Percentiles rank a stretch among this genome's conserved stretches.
Conservation (phyloP, 2,329 filamentous ascomycete genomes). For the Coniosporium tulheliwenetii region DNA sequence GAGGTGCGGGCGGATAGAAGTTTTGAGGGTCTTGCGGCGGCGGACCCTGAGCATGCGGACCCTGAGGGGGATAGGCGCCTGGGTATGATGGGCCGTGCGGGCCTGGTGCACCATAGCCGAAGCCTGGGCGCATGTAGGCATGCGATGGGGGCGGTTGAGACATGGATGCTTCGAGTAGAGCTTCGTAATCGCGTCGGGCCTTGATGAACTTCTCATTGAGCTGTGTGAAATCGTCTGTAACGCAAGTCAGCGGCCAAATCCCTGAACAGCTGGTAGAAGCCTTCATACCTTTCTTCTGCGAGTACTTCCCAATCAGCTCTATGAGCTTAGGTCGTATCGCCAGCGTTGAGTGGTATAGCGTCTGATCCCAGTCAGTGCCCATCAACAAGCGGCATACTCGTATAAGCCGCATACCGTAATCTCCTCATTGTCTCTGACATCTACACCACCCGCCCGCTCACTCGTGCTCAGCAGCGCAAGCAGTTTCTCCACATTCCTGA, state of each 20-base stretch:
- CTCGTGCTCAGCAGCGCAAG: slow-evolving; percentile 83
- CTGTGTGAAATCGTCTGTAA: slow-evolving; percentile 86
- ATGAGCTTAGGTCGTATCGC: slow-evolving; percentile 94
- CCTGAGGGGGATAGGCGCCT: slow-evolving; percentile 12
- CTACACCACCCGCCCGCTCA: slow-evolving; percentile 25
- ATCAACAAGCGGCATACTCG: not conserved
- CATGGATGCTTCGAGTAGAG: slow-evolving; percentile 92
- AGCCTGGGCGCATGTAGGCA: slow-evolving; percentile 48
- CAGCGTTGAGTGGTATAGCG: slow-evolving; percentile 78
- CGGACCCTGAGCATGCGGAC: slow-evolving; percentile 6
- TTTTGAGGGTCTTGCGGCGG: slow-evolving; percentile 16
- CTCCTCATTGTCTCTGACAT: slow-evolving; percentile 90
- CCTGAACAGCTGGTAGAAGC: not conserved
- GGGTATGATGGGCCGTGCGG: slow-evolving; percentile 18
- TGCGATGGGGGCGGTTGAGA: slow-evolving; percentile 54
- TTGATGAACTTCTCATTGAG: slow-evolving; percentile 99
- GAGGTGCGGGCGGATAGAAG: slow-evolving; percentile 21
- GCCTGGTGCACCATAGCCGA: slow-evolving; percentile 15
- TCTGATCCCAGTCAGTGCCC: slow-evolving; percentile 9
- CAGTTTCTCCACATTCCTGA: slow-evolving; percentile 65
- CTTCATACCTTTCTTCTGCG: slow-evolving; percentile 84
- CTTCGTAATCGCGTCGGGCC: slow-evolving; percentile 88
- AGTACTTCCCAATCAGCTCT: slow-evolving; percentile 96
- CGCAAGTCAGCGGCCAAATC: slow-evolving; percentile 9
- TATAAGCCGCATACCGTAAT: slow-evolving; percentile 51